phyloP scores from a whole-genome alignment of 257 asterid genomes.

The Solanum appendiculatum region DNA sequence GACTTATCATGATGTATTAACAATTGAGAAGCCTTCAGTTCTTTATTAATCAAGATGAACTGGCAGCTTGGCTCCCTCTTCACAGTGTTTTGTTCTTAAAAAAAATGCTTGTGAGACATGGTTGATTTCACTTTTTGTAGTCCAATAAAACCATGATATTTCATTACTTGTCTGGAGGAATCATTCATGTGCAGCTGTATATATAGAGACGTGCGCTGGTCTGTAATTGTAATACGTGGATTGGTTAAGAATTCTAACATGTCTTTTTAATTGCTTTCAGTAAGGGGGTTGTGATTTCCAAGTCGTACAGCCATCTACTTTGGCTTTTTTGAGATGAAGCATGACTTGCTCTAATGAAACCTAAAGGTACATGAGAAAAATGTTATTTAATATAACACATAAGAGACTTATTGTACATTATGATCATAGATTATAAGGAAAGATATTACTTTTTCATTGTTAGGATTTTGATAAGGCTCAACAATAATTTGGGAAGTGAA shows the following conservation, averaged over 20 bases:
- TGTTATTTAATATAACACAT: too few species aligned
- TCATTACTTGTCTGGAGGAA: background rate
- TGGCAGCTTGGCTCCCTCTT: background rate
- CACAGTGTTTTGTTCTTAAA: background rate
- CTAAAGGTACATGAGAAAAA: too few species aligned
- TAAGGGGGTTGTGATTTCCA: background rate
- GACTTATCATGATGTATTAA: background rate
- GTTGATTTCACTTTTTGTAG: background rate
- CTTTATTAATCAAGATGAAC: background rate
- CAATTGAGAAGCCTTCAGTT: background rate
- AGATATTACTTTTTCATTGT: too few species aligned
- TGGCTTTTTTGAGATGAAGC: background rate
- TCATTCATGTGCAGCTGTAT: background rate
- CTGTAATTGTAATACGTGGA: too few species aligned
- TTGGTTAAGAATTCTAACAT: background rate
- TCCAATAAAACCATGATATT: background rate
- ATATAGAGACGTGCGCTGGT: too few species aligned
- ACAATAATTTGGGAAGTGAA: too few species aligned
- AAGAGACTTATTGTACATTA: too few species aligned
- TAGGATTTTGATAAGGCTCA: too few species aligned
- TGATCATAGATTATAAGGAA: too few species aligned
- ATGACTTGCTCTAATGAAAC: background rate
- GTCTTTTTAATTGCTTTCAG: background rate
- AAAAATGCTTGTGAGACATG: too few species aligned
- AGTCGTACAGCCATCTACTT: background rate